Evolutionary conservation across 768 basidiomycete species (phyloP).

Genomic region (Lactarius pseudohatsudake): DNA sequence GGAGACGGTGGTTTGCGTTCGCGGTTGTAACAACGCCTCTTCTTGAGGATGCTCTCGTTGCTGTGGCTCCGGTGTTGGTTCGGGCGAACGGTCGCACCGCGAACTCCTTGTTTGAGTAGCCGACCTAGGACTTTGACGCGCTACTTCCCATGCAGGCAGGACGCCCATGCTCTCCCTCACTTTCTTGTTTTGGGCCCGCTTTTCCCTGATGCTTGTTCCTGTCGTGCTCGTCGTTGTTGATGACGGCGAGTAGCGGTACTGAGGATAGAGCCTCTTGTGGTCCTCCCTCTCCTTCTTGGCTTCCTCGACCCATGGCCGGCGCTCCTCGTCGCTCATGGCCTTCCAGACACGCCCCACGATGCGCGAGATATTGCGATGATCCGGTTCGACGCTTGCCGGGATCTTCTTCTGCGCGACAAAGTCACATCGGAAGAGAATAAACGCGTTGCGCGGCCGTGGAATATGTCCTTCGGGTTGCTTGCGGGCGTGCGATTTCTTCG

Average conservation of each 20-base stretch:
- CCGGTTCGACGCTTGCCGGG: constrained; percentile 53
- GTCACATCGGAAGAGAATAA: constrained; percentile 77
- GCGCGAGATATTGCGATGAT: constrained; percentile 68
- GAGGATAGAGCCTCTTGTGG: constrained; percentile 44
- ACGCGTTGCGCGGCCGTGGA: constrained; percentile 73
- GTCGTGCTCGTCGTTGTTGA: background rate
- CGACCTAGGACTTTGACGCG: background rate
- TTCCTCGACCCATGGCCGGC: constrained; percentile 51
- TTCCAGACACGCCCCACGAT: constrained; percentile 69
- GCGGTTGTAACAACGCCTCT: background rate
- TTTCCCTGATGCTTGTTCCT: constrained; percentile 2
- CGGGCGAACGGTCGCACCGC: background rate
- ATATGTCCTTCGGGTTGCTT: constrained; percentile 56
- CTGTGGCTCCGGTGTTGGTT: background rate
- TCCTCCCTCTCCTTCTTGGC: constrained; percentile 49
- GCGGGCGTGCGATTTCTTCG: constrained; percentile 49
- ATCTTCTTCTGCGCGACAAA: constrained; percentile 63
- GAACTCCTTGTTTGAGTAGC: background rate
- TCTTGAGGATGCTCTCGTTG: background rate
- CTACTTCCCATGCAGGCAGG: constrained; percentile 15
- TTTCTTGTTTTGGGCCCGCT: constrained; percentile 12
- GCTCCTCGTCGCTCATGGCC: constrained; percentile 47
- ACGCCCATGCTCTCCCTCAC: constrained; percentile 19
- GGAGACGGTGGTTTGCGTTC: background rate
- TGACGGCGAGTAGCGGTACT: constrained; percentile 26